Conservation (phyloP, 257 asterid genomes). For the Solanum commersonii region DNA sequence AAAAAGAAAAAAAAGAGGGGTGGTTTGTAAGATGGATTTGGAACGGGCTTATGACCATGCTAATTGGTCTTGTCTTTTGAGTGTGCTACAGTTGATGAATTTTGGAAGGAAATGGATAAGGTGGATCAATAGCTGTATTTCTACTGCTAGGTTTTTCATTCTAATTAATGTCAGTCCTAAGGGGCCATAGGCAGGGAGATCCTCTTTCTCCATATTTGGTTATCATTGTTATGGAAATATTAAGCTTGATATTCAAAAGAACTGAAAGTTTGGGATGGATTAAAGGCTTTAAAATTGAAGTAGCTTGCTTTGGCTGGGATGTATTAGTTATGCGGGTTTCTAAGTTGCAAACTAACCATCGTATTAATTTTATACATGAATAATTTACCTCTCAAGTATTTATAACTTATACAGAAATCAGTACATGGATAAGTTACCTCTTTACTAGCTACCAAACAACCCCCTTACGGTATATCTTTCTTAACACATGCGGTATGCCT, state of each 20-base stretch:
- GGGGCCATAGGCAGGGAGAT: background rate
- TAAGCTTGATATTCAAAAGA: background rate
- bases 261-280: background rate
- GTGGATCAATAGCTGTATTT: background rate
- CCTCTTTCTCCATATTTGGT: background rate
- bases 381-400: background rate
- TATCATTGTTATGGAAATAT: background rate
- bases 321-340: background rate
- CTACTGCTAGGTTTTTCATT: background rate
- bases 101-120: background rate
- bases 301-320: background rate
- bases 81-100: background rate
- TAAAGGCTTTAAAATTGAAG: background rate
- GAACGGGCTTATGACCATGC: background rate
- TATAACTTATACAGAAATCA: background rate
- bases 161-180: background rate
- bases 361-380: background rate
- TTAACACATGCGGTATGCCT: background rate
- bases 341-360: background rate
- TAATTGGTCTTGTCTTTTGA: background rate
- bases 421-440: background rate
- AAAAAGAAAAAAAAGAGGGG: background rate
- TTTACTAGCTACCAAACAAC: background rate
- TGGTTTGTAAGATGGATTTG: background rate
- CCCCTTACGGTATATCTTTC: background rate